Conservation (phyloP, 805 yeast species). For the Saturnispora halmiae region DNA sequence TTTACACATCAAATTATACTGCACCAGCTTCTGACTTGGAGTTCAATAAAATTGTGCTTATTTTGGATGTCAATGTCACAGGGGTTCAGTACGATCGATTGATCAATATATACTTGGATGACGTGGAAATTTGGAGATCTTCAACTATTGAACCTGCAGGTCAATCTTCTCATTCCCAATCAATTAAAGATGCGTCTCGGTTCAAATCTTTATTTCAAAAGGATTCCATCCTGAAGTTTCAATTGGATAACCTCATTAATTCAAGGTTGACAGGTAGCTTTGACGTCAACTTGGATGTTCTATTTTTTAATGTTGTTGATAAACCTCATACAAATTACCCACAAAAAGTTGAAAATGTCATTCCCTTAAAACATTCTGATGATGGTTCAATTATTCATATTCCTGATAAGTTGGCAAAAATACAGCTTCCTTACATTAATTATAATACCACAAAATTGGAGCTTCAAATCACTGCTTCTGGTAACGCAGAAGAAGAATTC, state of each 20-base stretch:
- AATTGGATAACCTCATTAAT: constrained; percentile 55
- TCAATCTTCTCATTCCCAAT: constrained; percentile 36
- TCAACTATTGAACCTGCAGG: constrained; percentile 76
- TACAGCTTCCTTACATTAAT: constrained; percentile 38
- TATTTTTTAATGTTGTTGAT: constrained; percentile 3
- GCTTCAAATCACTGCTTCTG: constrained; percentile 56
- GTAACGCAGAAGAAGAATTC: constrained; percentile 74
- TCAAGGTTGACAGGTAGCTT: constrained; percentile 53
- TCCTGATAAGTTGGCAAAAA: constrained; percentile 32
- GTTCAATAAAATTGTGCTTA: constrained; percentile 46
- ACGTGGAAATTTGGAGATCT: constrained; percentile 71
- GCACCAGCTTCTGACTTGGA: constrained; percentile 37
- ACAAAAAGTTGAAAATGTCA: constrained; percentile 19
- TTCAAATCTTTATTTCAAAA: constrained; percentile 42
- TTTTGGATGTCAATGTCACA: constrained; percentile 41
- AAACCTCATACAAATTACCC: constrained; percentile 1
- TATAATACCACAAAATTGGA: constrained; percentile 51
- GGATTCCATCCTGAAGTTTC: constrained; percentile 39
- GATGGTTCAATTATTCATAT: constrained; percentile 38
- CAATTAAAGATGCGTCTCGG: constrained; percentile 55
- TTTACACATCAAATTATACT: constrained; percentile 33
- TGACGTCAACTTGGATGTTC: constrained; percentile 40
- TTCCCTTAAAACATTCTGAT: constrained; percentile 29
- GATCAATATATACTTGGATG: constrained; percentile 53
- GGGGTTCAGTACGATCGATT: constrained; percentile 62